Base-by-base conservation (phyloP, 495 filamentous ascomycete genomes). In the Penicillium macrosclerotiorum region DNA sequence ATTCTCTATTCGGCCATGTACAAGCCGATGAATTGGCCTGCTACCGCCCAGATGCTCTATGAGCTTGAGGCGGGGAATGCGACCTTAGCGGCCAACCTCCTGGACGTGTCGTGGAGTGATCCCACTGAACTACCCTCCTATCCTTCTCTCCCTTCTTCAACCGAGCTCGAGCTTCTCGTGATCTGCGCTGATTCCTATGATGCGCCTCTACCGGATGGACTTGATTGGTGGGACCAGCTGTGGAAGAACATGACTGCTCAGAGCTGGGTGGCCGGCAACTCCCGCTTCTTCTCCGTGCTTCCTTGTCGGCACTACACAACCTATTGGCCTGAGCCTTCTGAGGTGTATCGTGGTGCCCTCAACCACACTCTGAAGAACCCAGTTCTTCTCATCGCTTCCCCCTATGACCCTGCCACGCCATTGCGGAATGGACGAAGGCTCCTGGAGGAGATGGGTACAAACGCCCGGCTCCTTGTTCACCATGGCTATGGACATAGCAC, bases 201-300 rank as follows among this genome's bases (percentile, higher is more conserved):
- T 32, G 53, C 53, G 3, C 48, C 53, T 5, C 23, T 45, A 4
- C 48, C 53, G 11, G 42, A 54, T 14, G 48, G 53, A 14, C 53
- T 56, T 6, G 24, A 33, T 3, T 56, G 53, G 53, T 56, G 48
- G 53, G 40, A 36, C 33, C 13, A 32, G 0, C 23, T 56, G 30
- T 56, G 48, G 53, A 14, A 4, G 1, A 42, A 40, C 25, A 56
- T 56, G 53, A 32, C 53, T 11, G n/a, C 17, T 18, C 33, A 45
- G 13, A 56, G 53, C 35, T 56, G 53, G 53, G 42, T 56, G 2
- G 43, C 53, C 6, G 53, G 53, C 1, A 56, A 52, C 25, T 52
- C 48, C n/a, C 43, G 48, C 11, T 56, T 56, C 30, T 52, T 37
- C 11, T 8, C 34, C 6, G 53, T 56, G 8, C 22, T 56, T 0